Evolutionary conservation across 306 rosid species (phyloP).

Genomic region (Inga oerstediana): DNA sequence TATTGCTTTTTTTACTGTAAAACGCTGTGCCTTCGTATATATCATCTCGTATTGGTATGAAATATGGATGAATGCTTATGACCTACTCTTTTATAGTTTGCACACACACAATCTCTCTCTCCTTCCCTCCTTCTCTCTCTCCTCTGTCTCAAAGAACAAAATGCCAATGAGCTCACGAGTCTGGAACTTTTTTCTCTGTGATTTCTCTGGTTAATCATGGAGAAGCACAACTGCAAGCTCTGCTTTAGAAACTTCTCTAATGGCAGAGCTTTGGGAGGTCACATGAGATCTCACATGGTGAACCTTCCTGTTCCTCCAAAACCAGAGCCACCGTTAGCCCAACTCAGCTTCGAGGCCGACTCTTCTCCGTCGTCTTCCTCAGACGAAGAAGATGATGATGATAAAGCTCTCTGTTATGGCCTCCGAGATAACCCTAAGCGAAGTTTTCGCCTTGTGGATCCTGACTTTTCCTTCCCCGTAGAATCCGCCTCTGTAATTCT

Average conservation of each 20-base stretch:
- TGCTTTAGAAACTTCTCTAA: conserved; percentile 79
- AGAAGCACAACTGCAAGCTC: conserved; percentile 83
- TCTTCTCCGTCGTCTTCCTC: conserved; percentile 49
- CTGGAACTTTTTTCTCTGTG: conserved; percentile 17
- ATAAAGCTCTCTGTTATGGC: conserved; percentile 49
- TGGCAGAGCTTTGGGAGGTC: conserved; percentile 96
- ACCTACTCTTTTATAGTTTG: conserved; percentile 69
- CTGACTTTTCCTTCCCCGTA: conserved; percentile 59
- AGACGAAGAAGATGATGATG: conserved; percentile 42
- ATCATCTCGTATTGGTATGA: conserved; percentile 64
- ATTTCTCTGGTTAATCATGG: conserved; percentile 28
- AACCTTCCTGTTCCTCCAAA: conserved; percentile 65
- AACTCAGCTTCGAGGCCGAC: conserved; percentile 57
- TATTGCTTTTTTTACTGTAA: neutral
- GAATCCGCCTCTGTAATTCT: conserved; percentile 68
- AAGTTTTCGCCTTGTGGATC: conserved; percentile 67
- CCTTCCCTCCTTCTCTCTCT: conserved; percentile 24
- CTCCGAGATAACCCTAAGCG: conserved; percentile 82
- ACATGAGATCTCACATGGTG: conserved; percentile 98
- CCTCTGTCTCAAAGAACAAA: conserved; percentile 35
- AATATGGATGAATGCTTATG: conserved; percentile 83
- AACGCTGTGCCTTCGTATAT: conserved; percentile 41
- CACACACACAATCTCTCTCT: conserved; percentile 13
- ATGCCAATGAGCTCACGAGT: conserved; percentile 32
- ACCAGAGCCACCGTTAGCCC: conserved; percentile 43